Conservation (phyloP, 768 basidiomycete species). For the Tulasnella sp. region DNA sequence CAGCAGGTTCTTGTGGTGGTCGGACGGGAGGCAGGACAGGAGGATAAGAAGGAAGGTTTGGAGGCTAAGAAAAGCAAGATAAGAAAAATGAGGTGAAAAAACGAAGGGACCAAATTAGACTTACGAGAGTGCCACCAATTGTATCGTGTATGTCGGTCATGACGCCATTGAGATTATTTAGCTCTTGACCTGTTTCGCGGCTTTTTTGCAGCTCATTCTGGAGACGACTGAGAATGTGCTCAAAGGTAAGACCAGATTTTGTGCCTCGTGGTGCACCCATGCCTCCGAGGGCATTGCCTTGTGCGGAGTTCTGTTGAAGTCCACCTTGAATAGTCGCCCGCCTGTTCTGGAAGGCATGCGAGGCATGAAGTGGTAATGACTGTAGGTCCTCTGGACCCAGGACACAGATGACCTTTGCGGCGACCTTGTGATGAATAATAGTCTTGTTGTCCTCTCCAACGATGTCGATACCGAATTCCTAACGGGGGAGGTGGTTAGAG, state of each 20-base stretch:
- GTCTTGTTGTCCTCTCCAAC: slow-evolving; percentile 97
- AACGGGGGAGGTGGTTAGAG: neutral
- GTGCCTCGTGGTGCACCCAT: slow-evolving; percentile 45
- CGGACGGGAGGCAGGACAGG: slow-evolving; percentile 53
- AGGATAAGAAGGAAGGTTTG: slow-evolving; percentile 50
- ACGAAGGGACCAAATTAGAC: slow-evolving; percentile 23
- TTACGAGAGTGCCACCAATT: slow-evolving; percentile 65
- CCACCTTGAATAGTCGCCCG: slow-evolving; percentile 37
- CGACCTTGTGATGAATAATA: slow-evolving; percentile 96
- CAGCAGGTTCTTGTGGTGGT: slow-evolving; percentile 26
- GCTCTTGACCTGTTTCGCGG: slow-evolving; percentile 79
- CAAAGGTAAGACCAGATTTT: slow-evolving; percentile 81
- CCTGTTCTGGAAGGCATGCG: slow-evolving; percentile 43
- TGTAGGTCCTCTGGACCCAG: slow-evolving; percentile 69
- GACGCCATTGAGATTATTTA: slow-evolving; percentile 58
- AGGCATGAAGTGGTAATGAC: slow-evolving; percentile 19
- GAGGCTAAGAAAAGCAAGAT: slow-evolving; percentile 33
- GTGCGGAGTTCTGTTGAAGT: slow-evolving; percentile 19
- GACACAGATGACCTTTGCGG: slow-evolving; percentile 83
- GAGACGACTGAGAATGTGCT: slow-evolving; percentile 76
- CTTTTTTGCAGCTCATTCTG: slow-evolving; percentile 94
- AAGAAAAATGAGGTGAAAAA: neutral
- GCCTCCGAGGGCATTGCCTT: slow-evolving; percentile 43
- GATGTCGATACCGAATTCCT: slow-evolving; percentile 99
- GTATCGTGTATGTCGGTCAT: slow-evolving; percentile 92